Base-by-base conservation (phyloP, 2,329 filamentous ascomycete species). In the Exophiala sp. region DNA sequence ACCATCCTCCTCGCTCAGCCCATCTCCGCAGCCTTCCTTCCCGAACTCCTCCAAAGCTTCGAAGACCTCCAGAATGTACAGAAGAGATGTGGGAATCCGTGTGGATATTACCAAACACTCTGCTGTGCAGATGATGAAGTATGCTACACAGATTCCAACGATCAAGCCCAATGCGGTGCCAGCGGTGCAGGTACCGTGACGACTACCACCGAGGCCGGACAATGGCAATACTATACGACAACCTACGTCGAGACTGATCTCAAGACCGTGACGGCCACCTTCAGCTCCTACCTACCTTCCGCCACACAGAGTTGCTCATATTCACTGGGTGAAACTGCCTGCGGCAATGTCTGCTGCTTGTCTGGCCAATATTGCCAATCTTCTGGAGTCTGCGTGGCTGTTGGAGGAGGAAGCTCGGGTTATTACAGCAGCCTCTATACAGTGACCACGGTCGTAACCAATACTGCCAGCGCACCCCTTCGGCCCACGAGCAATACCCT, bases 171-270 rank as follows among this genome's bases (percentile, higher is more conserved):
- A 55, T 80, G 77, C 60, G 60, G 63, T 24, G 58, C 59, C 21
- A 57, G 58, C 45, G 43, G 39, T 14, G 43, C 47, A 4, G 60
- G 39, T 14, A 42, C 47, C 3, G 60, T 57, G 6, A 60, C 49
- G 2, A 60, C 58, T 5, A 60, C 56, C 9, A 27, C 48, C n/a
- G 55, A 56, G 44, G 60, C 54, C 35, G 65, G 59, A 46, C 60
- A 61, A 11, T 82, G 78, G 77, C 63, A 75, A 54, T 75, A 74
- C 64, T 79, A 70, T 60, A 83, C 79, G 14, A 77, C 76, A 2
- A 80, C 76, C 4, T 81, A 69, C 59, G 70, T 77, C 10, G 72
- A 79, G 62, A 81, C 77, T 10, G 74, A 75, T 45, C 66, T 73
- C 5, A 64, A 74, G 37, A 80, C 78, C 2, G 66, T 70, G 50